These are phyloP conservation scores for Trichoderma pleuroti DNA, from an alignment of 2,329 filamentous ascomycete genomes.

Conservation along the genomic window DNA sequence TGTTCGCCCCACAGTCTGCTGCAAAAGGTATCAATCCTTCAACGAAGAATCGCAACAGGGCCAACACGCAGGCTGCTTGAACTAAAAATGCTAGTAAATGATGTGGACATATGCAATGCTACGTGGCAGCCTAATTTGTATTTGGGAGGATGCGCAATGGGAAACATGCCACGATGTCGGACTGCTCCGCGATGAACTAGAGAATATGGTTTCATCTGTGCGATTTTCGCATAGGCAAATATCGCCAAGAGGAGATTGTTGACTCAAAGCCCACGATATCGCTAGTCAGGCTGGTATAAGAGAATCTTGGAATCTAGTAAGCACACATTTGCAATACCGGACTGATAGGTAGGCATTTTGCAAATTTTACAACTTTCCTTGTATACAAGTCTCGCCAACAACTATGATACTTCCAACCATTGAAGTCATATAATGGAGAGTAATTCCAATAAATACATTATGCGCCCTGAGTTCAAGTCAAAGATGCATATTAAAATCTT, in stretches of 20 bases:
- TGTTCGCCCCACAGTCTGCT: neutral
- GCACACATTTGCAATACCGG: too few species aligned
- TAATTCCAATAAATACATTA: rapidly evolving
- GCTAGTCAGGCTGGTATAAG: too few species aligned
- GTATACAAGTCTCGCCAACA: too few species aligned
- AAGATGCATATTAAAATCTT: too few species aligned
- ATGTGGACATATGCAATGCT: neutral
- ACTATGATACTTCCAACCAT: too few species aligned
- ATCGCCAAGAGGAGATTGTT: neutral
- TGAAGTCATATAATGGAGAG: too few species aligned
- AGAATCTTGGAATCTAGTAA: too few species aligned
- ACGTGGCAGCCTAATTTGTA: neutral
- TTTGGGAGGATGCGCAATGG: neutral
- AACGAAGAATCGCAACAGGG: neutral
- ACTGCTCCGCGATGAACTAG: neutral
- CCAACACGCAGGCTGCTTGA: neutral
- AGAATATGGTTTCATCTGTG: neutral
- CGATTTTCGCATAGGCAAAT: neutral
- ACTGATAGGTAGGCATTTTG: too few species aligned
- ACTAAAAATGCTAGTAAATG: neutral
- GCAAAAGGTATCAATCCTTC: neutral
- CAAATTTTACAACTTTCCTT: too few species aligned
- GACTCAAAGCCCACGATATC: neutral
- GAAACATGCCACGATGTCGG: neutral
- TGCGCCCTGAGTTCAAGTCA: too few species aligned